phyloP scores from a whole-genome alignment of 2,329 filamentous ascomycete species.

The Colletotrichum sp. region DNA sequence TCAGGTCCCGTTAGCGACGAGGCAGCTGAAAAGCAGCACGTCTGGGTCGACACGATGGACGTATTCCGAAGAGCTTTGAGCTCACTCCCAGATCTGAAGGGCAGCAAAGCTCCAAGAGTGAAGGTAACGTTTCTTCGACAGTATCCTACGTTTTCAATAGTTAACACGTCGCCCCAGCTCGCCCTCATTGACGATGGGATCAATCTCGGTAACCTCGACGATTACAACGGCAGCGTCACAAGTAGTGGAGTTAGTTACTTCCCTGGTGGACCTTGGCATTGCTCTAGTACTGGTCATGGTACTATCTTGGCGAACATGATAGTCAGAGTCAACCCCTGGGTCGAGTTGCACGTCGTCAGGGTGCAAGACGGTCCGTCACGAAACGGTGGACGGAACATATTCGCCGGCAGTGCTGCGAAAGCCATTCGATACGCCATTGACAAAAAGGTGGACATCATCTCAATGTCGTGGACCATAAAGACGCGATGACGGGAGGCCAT shows the following conservation, averaged over 20 bases:
- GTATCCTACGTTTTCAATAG: accelerated
- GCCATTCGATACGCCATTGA: background rate
- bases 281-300: background rate
- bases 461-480: background rate
- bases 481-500: background rate
- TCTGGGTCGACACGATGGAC: background rate
- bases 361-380: background rate
- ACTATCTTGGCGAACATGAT: background rate
- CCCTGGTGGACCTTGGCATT: background rate
- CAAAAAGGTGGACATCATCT: background rate
- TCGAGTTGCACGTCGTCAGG: background rate
- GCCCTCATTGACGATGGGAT: background rate
- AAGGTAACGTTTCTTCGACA: background rate
- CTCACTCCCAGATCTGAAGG: background rate
- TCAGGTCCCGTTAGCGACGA: background rate
- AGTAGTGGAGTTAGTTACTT: background rate
- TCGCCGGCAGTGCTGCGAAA: background rate
- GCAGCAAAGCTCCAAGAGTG: background rate
- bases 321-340: background rate
- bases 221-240: background rate
- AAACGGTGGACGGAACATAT: background rate
- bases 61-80: background rate
- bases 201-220: background rate
- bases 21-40: background rate
- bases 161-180: accelerated